These are phyloP conservation scores for Hericium alpestre DNA, from an alignment of 768 basidiomycete species.

Conservation along the genomic window DNA sequence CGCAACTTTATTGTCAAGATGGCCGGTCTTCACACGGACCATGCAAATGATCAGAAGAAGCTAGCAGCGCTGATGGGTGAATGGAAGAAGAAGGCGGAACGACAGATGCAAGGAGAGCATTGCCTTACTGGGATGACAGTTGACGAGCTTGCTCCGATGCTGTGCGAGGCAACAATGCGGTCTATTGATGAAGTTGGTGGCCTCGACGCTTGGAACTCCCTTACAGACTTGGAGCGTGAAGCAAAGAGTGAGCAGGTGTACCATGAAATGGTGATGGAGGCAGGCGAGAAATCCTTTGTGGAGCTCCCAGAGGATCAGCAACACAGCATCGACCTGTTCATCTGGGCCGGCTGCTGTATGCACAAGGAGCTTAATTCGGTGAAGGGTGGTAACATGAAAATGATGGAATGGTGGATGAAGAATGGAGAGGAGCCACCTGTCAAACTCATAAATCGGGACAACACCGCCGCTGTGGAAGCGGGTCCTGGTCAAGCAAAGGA, in stretches of 20 bases:
- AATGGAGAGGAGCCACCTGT: neutral
- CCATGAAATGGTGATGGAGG: neutral
- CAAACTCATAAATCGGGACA: slow-evolving; percentile 10
- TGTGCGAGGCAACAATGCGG: neutral
- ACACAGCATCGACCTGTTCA: neutral
- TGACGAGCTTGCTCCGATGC: neutral
- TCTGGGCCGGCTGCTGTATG: neutral
- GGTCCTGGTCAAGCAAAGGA: neutral
- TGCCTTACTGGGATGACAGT: neutral
- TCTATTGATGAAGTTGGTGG: neutral
- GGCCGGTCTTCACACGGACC: slow-evolving; percentile 1
- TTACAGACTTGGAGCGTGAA: neutral
- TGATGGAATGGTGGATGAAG: slow-evolving; percentile 2
- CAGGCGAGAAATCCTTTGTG: neutral
- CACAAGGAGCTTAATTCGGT: neutral
- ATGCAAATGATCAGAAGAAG: slow-evolving; percentile 9
- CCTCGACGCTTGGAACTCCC: neutral
- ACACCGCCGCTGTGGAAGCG: neutral
- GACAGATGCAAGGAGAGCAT: neutral
- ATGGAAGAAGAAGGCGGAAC: neutral
- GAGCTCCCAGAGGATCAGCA: neutral
- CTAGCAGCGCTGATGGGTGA: neutral
- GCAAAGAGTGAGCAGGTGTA: neutral
- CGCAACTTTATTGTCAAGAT: neutral
- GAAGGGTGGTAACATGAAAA: neutral